phyloP scores from a whole-genome alignment of 371 early-diverging fungal genomes.

The Apophysomyces variabilis region DNA sequence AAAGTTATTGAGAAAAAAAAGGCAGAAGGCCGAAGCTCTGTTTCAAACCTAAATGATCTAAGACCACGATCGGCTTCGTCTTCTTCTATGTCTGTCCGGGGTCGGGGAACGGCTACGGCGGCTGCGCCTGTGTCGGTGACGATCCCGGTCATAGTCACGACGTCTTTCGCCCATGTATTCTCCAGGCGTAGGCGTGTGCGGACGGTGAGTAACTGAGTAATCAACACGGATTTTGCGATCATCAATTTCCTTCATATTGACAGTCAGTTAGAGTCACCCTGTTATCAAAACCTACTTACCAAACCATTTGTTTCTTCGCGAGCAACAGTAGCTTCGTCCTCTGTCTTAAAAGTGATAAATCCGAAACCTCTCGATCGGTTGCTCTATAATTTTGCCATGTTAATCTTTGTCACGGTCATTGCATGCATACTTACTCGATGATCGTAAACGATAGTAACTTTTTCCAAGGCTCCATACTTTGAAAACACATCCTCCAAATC shows the following conservation, averaged over 20 bases:
- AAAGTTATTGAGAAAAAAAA: constrained; percentile 14
- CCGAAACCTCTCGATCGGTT: constrained; percentile 76
- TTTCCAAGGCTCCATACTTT: constrained; percentile 65
- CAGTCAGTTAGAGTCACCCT: neutral
- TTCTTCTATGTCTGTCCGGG: constrained; percentile 40
- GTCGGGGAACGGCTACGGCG: constrained; percentile 35
- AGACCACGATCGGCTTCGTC: constrained; percentile 43
- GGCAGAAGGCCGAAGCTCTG: neutral
- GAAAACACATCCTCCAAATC: constrained; percentile 75
- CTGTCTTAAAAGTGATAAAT: constrained; percentile 84
- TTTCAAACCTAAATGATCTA: constrained; percentile 19
- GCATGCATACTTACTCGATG: constrained; percentile 51
- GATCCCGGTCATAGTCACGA: constrained; percentile 26
- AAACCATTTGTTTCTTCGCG: constrained; percentile 65
- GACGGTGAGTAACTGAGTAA: constrained; percentile 68
- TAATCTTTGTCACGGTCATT: neutral
- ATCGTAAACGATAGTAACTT: constrained; percentile 65
- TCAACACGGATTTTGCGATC: constrained; percentile 82
- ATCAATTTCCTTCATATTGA: constrained; percentile 57
- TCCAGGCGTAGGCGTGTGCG: constrained; percentile 76
- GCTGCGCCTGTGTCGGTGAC: constrained; percentile 20
- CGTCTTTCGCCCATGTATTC: constrained; percentile 68
- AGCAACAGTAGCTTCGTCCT: constrained; percentile 78
- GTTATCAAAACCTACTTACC: constrained; percentile 11
- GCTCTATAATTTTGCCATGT: constrained; percentile 21